Conservation (phyloP, 2,329 filamentous ascomycete species). For the Botrytis fragariae region DNA sequence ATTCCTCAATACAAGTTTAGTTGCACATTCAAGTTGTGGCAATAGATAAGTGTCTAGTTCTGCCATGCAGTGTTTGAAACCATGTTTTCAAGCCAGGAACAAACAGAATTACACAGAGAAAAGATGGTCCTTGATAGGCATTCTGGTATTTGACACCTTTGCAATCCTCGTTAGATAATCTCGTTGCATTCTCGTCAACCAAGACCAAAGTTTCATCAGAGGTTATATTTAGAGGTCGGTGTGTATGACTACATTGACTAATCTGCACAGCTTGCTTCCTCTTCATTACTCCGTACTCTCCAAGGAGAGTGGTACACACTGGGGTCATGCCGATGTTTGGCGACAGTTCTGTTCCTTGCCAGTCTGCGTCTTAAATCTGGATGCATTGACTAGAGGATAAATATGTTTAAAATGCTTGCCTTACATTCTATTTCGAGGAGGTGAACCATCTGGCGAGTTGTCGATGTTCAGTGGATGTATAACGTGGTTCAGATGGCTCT, state of each 20-base stretch:
- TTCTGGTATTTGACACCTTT: background rate
- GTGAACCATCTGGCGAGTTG: background rate
- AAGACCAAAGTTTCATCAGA: background rate
- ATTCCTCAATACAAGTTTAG: background rate
- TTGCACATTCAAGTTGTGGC: background rate
- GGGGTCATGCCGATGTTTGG: background rate
- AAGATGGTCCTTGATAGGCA: background rate
- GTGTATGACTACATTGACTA: background rate
- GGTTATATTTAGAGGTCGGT: background rate
- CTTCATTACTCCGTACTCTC: background rate
- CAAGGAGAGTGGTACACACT: background rate
- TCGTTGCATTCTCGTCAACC: no score
- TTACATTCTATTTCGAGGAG: no score
- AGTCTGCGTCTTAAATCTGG: background rate
- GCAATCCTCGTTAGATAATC: no score
- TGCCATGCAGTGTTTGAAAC: background rate
- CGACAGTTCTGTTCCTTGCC: background rate
- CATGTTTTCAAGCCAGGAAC: background rate
- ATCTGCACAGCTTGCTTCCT: no score
- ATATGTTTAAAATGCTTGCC: background rate
- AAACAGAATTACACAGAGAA: background rate
- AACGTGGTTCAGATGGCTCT: background rate
- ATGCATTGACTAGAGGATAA: background rate
- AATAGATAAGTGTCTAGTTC: conserved; percentile 4
- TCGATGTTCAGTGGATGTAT: background rate